These are phyloP conservation scores for Huntiella omanensis DNA, from an alignment of 2,329 filamentous ascomycete species.

Conservation along the genomic window DNA sequence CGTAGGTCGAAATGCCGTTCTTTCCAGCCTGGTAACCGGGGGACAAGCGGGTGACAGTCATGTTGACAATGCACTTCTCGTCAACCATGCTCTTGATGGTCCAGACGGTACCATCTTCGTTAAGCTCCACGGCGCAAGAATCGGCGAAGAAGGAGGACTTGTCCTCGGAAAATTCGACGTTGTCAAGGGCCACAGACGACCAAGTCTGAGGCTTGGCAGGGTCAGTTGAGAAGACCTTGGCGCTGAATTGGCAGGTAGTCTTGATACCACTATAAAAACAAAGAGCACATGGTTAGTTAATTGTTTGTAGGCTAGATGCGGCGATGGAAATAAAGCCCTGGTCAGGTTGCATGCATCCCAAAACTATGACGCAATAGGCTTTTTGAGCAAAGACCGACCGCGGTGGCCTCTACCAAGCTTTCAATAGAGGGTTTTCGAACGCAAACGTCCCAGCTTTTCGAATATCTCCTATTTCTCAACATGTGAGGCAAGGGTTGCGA, in stretches of 20 bases:
- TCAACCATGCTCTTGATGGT: conserved; percentile 82
- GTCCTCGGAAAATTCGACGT: conserved; percentile 70
- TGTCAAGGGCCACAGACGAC: conserved; percentile 61
- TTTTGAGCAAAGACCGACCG: background rate
- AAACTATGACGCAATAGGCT: conserved; percentile 1
- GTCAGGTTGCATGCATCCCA: background rate
- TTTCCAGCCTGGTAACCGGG: conserved; percentile 75
- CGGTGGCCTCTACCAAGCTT: background rate
- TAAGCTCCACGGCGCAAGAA: conserved; percentile 68
- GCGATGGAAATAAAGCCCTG: background rate
- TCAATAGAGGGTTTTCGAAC: background rate
- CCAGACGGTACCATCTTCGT: conserved; percentile 65
- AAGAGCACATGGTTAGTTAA: background rate
- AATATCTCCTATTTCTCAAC: background rate
- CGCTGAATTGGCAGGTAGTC: conserved; percentile 84
- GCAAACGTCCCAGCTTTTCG: background rate
- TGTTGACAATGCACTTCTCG: conserved; percentile 61
- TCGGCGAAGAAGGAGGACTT: conserved; percentile 72
- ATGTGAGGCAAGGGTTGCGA: background rate
- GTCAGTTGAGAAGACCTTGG: conserved; percentile 71
- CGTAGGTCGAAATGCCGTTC: conserved; percentile 68
- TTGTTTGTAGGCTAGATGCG: background rate
- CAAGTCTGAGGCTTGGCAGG: conserved; percentile 58
- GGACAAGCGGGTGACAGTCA: conserved; percentile 56
- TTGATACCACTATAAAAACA: conserved; percentile 50